phyloP scores from a whole-genome alignment of 805 yeast genomes.

The Ogataea trehalophila region DNA sequence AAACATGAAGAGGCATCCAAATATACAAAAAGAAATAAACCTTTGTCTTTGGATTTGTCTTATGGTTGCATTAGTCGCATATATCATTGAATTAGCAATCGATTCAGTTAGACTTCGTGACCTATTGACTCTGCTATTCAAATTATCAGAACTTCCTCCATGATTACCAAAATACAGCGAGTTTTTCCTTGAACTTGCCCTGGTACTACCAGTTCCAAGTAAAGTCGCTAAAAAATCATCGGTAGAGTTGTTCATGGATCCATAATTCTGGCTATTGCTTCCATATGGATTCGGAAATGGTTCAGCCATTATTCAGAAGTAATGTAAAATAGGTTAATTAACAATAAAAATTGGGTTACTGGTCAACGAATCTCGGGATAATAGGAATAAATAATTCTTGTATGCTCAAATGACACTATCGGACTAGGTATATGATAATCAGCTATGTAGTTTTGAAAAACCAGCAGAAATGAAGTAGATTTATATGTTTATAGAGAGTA shows the following conservation, averaged over 20 bases:
- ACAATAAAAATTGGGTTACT: no score
- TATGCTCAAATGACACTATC: no score
- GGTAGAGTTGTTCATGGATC: conserved; percentile 5
- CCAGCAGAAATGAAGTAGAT: background rate
- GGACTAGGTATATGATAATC: no score
- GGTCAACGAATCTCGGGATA: no score
- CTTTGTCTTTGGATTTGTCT: conserved; percentile 29
- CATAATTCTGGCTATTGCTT: conserved; percentile 1
- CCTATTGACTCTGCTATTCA: conserved; percentile 11
- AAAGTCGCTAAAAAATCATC: conserved; percentile 14
- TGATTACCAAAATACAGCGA: conserved; percentile 9
- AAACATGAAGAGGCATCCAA: conserved; percentile 48
- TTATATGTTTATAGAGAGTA: background rate
- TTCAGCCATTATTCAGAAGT: conserved; percentile 10
- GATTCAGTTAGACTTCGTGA: conserved; percentile 27
- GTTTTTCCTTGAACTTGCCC: conserved; percentile 8
- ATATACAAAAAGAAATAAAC: conserved; percentile 40
- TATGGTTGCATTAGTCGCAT: conserved; percentile 24
- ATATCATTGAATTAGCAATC: conserved; percentile 22
- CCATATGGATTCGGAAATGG: conserved; percentile 19
- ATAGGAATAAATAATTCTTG: no score
- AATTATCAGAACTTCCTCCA: conserved; percentile 6
- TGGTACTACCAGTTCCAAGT: conserved; percentile 5
- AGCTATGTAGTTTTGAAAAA: no score
- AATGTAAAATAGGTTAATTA: background rate